Evolutionary conservation across 495 filamentous ascomycete species (phyloP), one percentile per base, ranked within the genome.

Genomic region (Xeromyces bisporus): DNA sequence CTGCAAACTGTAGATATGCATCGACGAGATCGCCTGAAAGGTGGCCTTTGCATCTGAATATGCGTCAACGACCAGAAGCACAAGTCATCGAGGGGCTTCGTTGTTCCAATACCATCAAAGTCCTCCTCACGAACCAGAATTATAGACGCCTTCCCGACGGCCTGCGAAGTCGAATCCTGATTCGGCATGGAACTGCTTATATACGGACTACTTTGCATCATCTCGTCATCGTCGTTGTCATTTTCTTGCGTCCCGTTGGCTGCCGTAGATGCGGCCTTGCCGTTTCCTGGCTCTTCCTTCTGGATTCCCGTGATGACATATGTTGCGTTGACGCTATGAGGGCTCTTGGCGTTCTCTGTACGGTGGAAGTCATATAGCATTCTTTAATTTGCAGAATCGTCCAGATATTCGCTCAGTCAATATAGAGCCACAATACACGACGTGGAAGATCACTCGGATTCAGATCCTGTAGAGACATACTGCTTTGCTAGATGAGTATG

Each of bases 301-400:
- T 59, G 64, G 23, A 57, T 48, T 13, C 89, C 89, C 33, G 75
- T 73, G 15, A 96, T 45, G 28, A 96, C 55, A 48, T 93, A 97
- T 11, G 83, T 93, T 33, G 89, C 87, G 56, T 86, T 73, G 23
- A 96, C 64, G 21, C 65, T 69, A 8, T 67, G 64, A 0, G 82
- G 71, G 26, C 72, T 79, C 47, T 77, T 83, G 18, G 60, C 63
- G 53, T 87, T 93, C 58, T 93, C 77, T 26, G 56, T 66, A 28
- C 56, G 59, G 50, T 94, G 67, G 42, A 93, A 96, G 9, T 93
- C 86, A 51, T 75, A 92, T 1, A 97, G 73, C 66, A 94, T 86
- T 42, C 86, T 89, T 29, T 8, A 4, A 9, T 18, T 6, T 12
- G 23, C 29, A 26, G 12, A 15, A 26, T 26, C 18, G 13, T 3